A percentile compares a stretch with the other conserved stretches of the same genome.
phyloP scores from a whole-genome alignment of 352 stramenopile genomes.

The Phytophthora fragariaefolia region DNA sequence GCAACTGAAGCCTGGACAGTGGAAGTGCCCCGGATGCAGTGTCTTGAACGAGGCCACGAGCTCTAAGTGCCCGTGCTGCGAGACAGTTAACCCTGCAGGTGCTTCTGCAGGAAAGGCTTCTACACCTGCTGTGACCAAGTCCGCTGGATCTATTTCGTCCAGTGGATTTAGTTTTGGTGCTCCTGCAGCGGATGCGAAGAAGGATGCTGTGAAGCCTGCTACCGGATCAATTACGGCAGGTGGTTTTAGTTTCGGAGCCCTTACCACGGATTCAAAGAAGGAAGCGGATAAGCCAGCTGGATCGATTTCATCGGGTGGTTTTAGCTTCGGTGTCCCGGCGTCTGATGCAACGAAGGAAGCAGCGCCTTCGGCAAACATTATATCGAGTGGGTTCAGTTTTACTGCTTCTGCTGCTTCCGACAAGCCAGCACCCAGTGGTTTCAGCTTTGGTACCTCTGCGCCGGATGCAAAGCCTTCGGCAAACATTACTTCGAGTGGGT shows the following conservation, averaged over 20 bases:
- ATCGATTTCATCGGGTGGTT: constrained; percentile 25
- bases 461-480: constrained; percentile 11
- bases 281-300: constrained; percentile 32
- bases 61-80: constrained; percentile 83
- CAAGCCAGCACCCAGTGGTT: constrained; percentile 18
- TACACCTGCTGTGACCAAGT: constrained; percentile 18
- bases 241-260: constrained; percentile 63
- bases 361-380: constrained; percentile 7
- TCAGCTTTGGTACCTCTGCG: constrained; percentile 28
- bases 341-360: too few species aligned
- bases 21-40: constrained; percentile 83
- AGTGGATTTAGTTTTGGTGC: constrained; percentile 46
- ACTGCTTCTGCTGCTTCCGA: constrained; percentile 14
- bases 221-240: constrained; percentile 27
- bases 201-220: constrained; percentile 27
- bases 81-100: constrained; percentile 57
- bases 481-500: constrained; percentile 15
- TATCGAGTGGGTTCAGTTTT: constrained; percentile 32
- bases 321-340: constrained; percentile 32
- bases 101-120: constrained; percentile 5
- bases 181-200: constrained; percentile 21
- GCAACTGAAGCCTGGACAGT: constrained; percentile 70
- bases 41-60: constrained; percentile 67
- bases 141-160: constrained; percentile 22
- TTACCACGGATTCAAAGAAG: constrained; percentile 23